Evolutionary conservation across 257 asterid genomes (phyloP).

Genomic region (Ballota nigra): DNA sequence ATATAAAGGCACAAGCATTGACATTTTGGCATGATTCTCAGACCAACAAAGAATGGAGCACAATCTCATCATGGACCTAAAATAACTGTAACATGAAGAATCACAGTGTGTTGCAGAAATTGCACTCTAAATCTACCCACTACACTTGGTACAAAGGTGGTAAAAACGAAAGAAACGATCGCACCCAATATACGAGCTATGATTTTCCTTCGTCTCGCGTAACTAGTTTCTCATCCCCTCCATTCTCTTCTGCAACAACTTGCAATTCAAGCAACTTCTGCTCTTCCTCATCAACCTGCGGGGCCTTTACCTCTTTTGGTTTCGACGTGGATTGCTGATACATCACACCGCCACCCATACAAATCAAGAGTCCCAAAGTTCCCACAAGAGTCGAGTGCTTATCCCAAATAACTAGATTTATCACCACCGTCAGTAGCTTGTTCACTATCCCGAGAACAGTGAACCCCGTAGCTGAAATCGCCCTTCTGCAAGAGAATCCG

Average conservation of each 20-base stretch:
- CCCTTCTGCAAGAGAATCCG: constrained; percentile 90
- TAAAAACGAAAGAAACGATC: neutral
- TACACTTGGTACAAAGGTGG: neutral
- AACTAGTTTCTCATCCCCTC: constrained; percentile 37
- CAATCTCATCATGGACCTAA: constrained; percentile 7
- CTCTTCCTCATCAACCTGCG: constrained; percentile 60
- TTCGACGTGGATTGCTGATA: constrained; percentile 78
- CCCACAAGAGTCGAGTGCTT: constrained; percentile 83
- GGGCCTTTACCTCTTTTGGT: constrained; percentile 40
- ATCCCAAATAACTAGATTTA: constrained; percentile 86
- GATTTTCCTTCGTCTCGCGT: constrained; percentile 44
- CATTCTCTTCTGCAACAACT: constrained; percentile 26
- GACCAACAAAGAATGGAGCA: constrained; percentile 5
- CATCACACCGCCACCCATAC: constrained; percentile 88
- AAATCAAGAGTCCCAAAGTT: constrained; percentile 81
- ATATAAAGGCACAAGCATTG: neutral
- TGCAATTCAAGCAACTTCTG: constrained; percentile 80
- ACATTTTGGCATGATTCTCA: neutral
- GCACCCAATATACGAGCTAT: constrained; percentile 21
- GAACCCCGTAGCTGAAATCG: constrained; percentile 93
- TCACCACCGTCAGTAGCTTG: constrained; percentile 87
- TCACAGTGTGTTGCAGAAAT: neutral
- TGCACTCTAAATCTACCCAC: constrained; percentile 11
- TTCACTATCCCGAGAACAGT: constrained; percentile 96
- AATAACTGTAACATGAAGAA: neutral